These are phyloP conservation scores for Plectranthus barbatus DNA, from an alignment of 257 asterid genomes.

Conservation along the genomic window DNA sequence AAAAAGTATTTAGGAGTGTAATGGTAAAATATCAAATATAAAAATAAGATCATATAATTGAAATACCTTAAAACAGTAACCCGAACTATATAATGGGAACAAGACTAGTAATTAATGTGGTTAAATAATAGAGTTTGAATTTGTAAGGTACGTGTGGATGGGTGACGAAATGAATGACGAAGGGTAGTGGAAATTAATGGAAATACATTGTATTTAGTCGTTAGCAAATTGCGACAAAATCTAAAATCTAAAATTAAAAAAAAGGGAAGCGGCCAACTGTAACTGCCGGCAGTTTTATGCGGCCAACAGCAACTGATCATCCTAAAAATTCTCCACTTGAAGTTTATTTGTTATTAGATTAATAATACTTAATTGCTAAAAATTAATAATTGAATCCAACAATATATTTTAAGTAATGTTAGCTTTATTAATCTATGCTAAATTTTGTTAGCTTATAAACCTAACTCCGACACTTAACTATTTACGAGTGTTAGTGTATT, in stretches of 20 bases:
- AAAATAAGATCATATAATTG: no score
- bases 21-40: no score
- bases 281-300: conserved; percentile 40
- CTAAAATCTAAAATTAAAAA: no score
- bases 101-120: no score
- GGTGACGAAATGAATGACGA: conserved; percentile 36
- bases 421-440: no score
- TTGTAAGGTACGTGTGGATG: not conserved
- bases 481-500: no score
- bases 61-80: no score
- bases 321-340: not conserved
- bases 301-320: conserved; percentile 28
- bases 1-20: no score
- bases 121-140: not conserved
- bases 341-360: not conserved
- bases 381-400: not conserved
- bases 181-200: not conserved
- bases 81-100: no score
- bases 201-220: conserved; percentile 3
- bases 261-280: conserved; percentile 26
- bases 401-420: no score
- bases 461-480: no score
- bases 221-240: not conserved
- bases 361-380: not conserved
- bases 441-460: no score